These are phyloP conservation scores for Cyphellophora attinorum DNA, from an alignment of 2,329 filamentous ascomycete species.

Conservation along the genomic window DNA sequence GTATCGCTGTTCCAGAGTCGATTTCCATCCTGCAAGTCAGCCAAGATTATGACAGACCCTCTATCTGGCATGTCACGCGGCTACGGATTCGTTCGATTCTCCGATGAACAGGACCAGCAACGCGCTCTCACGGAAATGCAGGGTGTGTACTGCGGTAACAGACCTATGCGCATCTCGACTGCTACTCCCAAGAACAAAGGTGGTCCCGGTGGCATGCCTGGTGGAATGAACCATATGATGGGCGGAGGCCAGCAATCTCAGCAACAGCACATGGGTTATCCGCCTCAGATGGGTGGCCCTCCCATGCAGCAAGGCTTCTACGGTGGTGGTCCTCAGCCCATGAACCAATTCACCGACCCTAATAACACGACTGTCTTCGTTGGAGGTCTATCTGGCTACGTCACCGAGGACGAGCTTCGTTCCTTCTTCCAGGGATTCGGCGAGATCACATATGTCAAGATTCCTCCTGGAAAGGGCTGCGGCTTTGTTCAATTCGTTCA, in stretches of 20 bases:
- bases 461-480: constrained; percentile 96
- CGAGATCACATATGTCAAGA: constrained; percentile 99
- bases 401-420: constrained; percentile 97
- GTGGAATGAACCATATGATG: constrained; percentile 40
- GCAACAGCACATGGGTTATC: constrained; percentile 54
- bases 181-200: constrained; percentile 87
- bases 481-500: constrained; percentile 99
- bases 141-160: constrained; percentile 96
- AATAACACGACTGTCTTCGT: constrained; percentile 99
- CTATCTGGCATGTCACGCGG: constrained; percentile 96
- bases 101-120: constrained; percentile 91
- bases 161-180: constrained; percentile 96
- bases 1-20: constrained; percentile 95
- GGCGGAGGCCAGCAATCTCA: constrained; percentile 42
- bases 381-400: constrained; percentile 90
- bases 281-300: constrained; percentile 56
- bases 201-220: constrained; percentile 47
- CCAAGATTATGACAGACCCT: constrained; percentile 99
- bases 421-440: constrained; percentile 99
- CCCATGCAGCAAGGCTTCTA: constrained; percentile 55
- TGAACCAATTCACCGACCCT: constrained; percentile 99
- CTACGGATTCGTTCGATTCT: constrained; percentile 96
- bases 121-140: constrained; percentile 96
- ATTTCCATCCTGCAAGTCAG: constrained; percentile 95
- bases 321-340: constrained; percentile 53